These are phyloP conservation scores for Liriodendron chinense DNA, from an alignment of 164 flowering plant genomes.

Conservation along the genomic window DNA sequence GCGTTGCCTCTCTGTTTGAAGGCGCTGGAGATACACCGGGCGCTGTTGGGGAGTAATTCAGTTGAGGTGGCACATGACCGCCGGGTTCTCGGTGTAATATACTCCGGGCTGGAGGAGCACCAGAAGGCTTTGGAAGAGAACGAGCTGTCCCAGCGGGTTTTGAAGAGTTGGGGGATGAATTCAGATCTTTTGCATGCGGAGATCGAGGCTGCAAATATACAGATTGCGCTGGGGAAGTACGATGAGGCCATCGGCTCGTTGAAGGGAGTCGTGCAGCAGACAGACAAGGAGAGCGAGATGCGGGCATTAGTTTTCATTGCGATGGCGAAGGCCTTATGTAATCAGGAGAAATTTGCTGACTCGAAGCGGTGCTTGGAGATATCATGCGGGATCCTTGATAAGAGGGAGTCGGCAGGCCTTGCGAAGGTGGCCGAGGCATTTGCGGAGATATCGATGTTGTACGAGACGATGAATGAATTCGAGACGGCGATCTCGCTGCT, in stretches of 20 bases:
- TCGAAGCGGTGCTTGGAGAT: constrained; percentile 71
- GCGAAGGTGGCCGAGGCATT: constrained; percentile 73
- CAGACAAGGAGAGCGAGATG: constrained; percentile 75
- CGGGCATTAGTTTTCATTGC: constrained; percentile 64
- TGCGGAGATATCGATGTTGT: constrained; percentile 74
- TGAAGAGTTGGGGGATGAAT: constrained; percentile 71
- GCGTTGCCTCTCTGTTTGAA: constrained; percentile 71
- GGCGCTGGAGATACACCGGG: constrained; percentile 69
- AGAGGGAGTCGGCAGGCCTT: constrained; percentile 53
- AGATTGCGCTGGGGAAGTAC: constrained; percentile 74
- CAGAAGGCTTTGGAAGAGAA: constrained; percentile 85
- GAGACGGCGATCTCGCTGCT: constrained; percentile 74
- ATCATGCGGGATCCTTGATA: constrained; percentile 66
- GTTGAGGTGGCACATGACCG: constrained; percentile 90
- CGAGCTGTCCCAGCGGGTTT: constrained; percentile 57
- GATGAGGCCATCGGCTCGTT: constrained; percentile 69
- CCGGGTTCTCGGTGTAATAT: constrained; percentile 76
- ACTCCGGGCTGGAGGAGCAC: constrained; percentile 79
- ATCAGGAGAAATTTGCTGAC: constrained; percentile 63
- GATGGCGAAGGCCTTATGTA: constrained; percentile 77
- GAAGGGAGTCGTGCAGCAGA: constrained; percentile 59
- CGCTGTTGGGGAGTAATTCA: constrained; percentile 60
- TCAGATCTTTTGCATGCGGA: constrained; percentile 79
- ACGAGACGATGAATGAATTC: constrained; percentile 83
- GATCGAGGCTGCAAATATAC: constrained; percentile 85